Conservation (phyloP, 257 asterid species). For the Haberlea rhodopensis region DNA sequence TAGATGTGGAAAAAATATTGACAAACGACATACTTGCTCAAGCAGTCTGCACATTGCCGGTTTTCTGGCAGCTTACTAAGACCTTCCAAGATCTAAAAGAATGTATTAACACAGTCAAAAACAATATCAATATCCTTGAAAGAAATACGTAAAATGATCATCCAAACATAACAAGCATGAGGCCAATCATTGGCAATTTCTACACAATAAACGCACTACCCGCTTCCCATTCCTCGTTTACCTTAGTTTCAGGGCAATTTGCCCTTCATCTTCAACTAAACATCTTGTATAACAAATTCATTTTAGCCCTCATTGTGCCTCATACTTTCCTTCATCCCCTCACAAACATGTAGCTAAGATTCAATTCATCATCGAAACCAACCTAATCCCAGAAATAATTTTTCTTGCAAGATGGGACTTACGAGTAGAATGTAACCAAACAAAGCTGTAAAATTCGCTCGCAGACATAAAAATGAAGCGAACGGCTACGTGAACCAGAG, state of each 20-base stretch:
- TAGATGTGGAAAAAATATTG: constrained; percentile 16
- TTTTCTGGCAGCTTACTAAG: constrained; percentile 79
- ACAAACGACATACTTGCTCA: constrained; percentile 52
- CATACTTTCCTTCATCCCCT: background rate
- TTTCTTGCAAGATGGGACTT: too few species aligned
- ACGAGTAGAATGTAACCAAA: too few species aligned
- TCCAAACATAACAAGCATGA: background rate
- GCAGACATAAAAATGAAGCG: background rate
- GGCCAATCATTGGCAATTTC: background rate
- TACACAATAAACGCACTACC: too few species aligned
- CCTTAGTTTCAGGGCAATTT: too few species aligned
- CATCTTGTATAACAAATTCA: too few species aligned
- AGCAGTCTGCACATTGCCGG: constrained; percentile 90
- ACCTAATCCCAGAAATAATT: too few species aligned
- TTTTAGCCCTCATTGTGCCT: background rate
- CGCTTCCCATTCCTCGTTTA: too few species aligned
- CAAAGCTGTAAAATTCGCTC: too few species aligned
- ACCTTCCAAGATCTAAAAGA: constrained; percentile 59
- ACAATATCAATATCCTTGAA: constrained; percentile 18
- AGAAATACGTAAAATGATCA: background rate
- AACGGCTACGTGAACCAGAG: background rate
- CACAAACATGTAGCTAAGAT: too few species aligned
- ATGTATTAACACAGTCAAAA: constrained; percentile 4
- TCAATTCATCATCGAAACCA: too few species aligned
- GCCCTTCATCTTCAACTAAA: constrained; percentile 1